Base-by-base conservation (phyloP, 768 basidiomycete species). In the Galerina marginata region DNA sequence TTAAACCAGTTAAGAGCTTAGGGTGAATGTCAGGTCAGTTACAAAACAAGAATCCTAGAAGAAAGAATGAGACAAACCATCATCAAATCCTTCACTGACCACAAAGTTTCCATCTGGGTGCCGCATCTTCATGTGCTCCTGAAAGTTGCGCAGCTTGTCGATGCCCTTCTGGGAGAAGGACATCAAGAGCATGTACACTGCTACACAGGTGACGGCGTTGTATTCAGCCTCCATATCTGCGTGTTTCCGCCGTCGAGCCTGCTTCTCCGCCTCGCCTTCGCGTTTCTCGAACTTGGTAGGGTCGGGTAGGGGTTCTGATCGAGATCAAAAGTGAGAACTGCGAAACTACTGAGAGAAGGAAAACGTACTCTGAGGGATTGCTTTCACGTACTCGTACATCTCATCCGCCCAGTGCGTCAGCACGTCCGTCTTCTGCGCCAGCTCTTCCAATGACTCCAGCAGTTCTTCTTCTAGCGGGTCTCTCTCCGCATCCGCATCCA, bases 391-490 rank as follows among this genome's bases (percentile, higher is more conserved):
- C 67, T 93, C 92, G 67, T 93, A 92, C 85, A 97, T 90, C 80
- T 95, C 91, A 65, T 99, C 96, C 20, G 92, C 97, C 87, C 95
- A 96, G 61, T 92, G 90, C 58, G 92, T 91, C 59, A 99, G 77
- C 54, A 96, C 95, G 61, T 92, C 89, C 37, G 96, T 96, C 83
- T 99, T 99, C 81, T 97, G 93, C 37, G 96, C 96, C 3, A 96
- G 78, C 63, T 96, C 92, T 70, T 99, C 96, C 44, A 99, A 77
- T 16, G 77, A 73, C 2, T 81, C 85, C n/a, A 97, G 76, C n/a
- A 97, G 74, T 60, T 87, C 86, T 61, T 96, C 93, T 66, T 97
- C 95, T 65, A 91, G 77, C 1, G 89, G 89, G 67, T 92, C 89
- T 16, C 83, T 74, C 61, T 80, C 77, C 5, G 70, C 76, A 47